Conservation (phyloP, 192 early-diverging fungal genomes). For the Podochytrium sp. region DNA sequence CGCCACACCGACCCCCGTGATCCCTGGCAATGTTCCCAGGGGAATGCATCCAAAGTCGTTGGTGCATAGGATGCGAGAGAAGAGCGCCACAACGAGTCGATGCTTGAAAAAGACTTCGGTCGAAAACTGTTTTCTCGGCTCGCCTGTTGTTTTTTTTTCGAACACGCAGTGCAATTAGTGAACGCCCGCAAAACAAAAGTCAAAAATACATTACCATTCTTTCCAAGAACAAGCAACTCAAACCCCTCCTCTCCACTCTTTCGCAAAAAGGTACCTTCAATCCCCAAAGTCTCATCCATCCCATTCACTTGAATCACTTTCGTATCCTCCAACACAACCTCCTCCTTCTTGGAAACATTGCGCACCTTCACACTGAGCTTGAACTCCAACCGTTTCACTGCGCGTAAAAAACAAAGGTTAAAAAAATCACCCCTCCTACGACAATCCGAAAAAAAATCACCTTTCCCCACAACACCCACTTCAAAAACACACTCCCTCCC, state of each 20-base stretch:
- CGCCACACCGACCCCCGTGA: not conserved
- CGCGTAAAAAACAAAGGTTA: not conserved
- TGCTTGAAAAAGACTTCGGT: conserved; percentile 17
- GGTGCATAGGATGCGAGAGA: not conserved
- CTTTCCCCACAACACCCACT: conserved; percentile 1
- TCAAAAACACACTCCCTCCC: conserved; percentile 1
- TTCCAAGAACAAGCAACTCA: not conserved
- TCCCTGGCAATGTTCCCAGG: conserved; percentile 1
- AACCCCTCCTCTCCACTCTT: not conserved
- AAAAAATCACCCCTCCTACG: not conserved
- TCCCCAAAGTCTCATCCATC: conserved; percentile 10
- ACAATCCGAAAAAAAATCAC: not conserved
- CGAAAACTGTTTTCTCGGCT: conserved; percentile 2
- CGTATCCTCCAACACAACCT: not conserved
- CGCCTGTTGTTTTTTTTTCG: not conserved
- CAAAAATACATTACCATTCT: not conserved
- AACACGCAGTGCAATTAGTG: not conserved
- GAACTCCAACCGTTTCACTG: conserved; percentile 5
- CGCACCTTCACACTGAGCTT: not conserved
- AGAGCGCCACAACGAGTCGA: not conserved
- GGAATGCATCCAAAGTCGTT: not conserved
- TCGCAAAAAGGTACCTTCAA: conserved; percentile 17
- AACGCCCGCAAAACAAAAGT: not conserved
- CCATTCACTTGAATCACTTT: conserved; percentile 1
- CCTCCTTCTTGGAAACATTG: conserved; percentile 11